phyloP scores from a whole-genome alignment of 2,329 filamentous ascomycete species.

The Penicillium decumbens region DNA sequence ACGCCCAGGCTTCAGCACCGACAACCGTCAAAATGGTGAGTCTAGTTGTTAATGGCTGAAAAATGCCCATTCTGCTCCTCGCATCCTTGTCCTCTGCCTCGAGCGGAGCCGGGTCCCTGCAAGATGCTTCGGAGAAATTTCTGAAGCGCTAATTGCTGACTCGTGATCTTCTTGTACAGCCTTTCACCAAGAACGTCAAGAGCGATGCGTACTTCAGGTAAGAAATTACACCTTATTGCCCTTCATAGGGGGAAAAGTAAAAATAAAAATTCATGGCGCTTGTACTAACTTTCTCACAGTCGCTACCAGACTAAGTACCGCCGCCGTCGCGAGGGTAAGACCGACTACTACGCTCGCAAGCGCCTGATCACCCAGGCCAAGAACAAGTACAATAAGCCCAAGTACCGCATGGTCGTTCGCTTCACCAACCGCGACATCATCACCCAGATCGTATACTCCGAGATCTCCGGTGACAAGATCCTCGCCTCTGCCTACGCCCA shows the following conservation, averaged over 20 bases:
- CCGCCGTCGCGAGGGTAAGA: constrained; percentile 93
- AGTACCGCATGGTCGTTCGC: constrained; percentile 98
- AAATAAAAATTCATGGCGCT: not conserved
- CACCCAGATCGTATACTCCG: constrained; percentile 92
- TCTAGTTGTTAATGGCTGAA: constrained; percentile 30
- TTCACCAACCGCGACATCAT: constrained; percentile 99
- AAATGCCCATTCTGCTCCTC: constrained; percentile 12
- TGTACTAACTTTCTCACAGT: constrained; percentile 48
- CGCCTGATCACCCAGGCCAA: constrained; percentile 99
- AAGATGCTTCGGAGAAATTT: constrained; percentile 92
- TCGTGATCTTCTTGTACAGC: constrained; percentile 62
- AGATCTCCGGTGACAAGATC: constrained; percentile 97
- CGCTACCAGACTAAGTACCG: constrained; percentile 99
- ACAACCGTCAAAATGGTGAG: constrained; percentile 46
- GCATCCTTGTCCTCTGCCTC: constrained; percentile 15
- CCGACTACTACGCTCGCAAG: constrained; percentile 99
- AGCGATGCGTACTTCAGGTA: constrained; percentile 98
- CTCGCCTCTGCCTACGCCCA: constrained; percentile 88
- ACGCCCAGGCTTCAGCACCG: constrained; percentile 34
- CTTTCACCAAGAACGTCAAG: constrained; percentile 94
- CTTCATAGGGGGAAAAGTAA: not conserved
- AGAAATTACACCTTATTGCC: constrained; percentile 38
- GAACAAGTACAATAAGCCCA: constrained; percentile 99
- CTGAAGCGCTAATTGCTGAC: constrained; percentile 99
- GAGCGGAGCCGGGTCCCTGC: constrained; percentile 64